These are phyloP conservation scores for Chaetomium tenue DNA, from an alignment of 495 filamentous ascomycete genomes.

Conservation along the genomic window DNA sequence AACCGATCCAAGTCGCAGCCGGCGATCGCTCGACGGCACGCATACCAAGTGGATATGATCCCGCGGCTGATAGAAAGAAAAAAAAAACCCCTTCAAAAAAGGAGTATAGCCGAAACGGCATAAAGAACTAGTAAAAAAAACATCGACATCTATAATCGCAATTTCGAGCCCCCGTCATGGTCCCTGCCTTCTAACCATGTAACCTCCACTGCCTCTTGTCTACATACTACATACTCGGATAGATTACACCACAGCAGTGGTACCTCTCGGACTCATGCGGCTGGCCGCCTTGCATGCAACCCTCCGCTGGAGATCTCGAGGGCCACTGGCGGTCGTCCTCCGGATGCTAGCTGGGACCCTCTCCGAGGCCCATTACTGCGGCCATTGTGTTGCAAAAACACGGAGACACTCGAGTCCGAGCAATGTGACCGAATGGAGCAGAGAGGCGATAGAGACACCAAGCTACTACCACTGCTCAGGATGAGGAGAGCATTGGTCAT, in stretches of 20 bases:
- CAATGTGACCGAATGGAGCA: neutral
- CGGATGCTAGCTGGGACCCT: slow-evolving; percentile 26
- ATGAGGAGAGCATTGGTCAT: neutral
- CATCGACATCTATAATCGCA: slow-evolving; percentile 4
- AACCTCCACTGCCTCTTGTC: slow-evolving; percentile 2
- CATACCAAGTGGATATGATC: neutral
- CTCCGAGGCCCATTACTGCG: slow-evolving; percentile 22
- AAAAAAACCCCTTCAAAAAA: neutral
- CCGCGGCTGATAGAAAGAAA: neutral
- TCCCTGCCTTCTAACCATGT: neutral
- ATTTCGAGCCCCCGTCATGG: too few species aligned
- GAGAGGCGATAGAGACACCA: neutral
- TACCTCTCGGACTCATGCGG: slow-evolving; percentile 23
- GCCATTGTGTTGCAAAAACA: slow-evolving; percentile 16
- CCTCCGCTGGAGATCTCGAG: slow-evolving; percentile 8
- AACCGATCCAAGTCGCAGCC: neutral
- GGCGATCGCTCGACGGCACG: slow-evolving; percentile 5
- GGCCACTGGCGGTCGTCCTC: slow-evolving; percentile 25
- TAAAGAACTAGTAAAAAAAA: neutral
- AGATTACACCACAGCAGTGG: slow-evolving; percentile 27
- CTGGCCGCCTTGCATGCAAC: slow-evolving; percentile 27
- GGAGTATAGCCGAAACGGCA: neutral
- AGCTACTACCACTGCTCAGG: neutral
- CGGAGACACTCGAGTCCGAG: slow-evolving; percentile 12
- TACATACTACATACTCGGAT: slow-evolving; percentile 7